Base-by-base conservation (phyloP, 169 alveolate genomes). In the Plasmodium berghei region DNA sequence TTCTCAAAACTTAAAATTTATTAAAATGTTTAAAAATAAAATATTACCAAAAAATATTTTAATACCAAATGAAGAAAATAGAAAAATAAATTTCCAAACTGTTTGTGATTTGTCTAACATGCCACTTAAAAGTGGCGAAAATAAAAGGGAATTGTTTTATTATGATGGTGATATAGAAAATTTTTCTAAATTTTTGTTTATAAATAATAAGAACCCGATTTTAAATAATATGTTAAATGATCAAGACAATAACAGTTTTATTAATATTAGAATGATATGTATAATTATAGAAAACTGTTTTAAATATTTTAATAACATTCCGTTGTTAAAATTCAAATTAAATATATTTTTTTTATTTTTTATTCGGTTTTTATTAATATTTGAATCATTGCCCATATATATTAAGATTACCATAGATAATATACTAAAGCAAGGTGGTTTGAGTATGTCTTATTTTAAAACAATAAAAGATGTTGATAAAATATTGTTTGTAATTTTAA, bases 261-360 rank as follows among this genome's bases (percentile, higher is more conserved):
- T 80, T 52, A 80, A 80, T 46, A 80, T 80, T 34, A 80, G 69
- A 22, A 64, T 80, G 77, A 26, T 52, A 67, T 80, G 90, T 40
- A 80, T 80, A 2, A 80, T 80, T 20, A 14, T 80, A 22, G 90
- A 80, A 20, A 52, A 61, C 8, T 80, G 90, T 42, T 22, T 55
- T 2, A 80, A 67, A 48, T 80, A 80, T 55, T 80, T 80, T 40
- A 42, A 9, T 10, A 66, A 80, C 22, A 52, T 72, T 1, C 77
- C 77, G 1, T 20, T 75, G 1, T 42, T 80, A 34, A 80, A 54
- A 12, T 80, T 28, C 22, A 80, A 80, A 42, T 42, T 80, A 18
- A 67, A 55, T 10, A 80, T 54, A 42, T 80, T 49, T 22, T 42
- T 64, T 67, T 67, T 80, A 56, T 54, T 80, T 20, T 80, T 80